Percentiles rank a stretch among this genome's conserved stretches.
These are phyloP conservation scores for Colletotrichum karsti DNA, from an alignment of 2,329 filamentous ascomycete genomes.

Conservation along the genomic window DNA sequence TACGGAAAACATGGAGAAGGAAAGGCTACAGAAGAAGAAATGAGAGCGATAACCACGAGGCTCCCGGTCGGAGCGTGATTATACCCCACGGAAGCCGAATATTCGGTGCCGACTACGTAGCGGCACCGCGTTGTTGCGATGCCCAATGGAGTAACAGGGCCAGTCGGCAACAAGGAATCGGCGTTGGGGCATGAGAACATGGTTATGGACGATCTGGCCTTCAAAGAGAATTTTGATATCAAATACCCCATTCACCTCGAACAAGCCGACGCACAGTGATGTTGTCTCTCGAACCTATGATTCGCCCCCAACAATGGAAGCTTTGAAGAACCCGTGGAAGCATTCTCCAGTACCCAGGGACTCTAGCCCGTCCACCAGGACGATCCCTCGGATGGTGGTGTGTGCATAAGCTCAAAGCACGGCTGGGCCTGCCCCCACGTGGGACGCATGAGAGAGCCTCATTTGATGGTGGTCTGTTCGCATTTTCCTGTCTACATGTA, in stretches of 20 bases:
- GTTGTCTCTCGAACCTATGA: background rate
- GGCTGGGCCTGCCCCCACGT: constrained; percentile 15
- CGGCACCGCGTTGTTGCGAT: background rate
- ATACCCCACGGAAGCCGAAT: constrained; percentile 17
- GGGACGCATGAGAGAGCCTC: constrained; percentile 23
- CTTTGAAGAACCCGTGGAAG: background rate
- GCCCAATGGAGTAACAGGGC: background rate
- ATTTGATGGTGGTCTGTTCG: constrained; percentile 25
- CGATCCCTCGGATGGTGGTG: background rate
- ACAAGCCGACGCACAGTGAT: background rate
- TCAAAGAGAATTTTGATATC: background rate
- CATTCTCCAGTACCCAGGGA: background rate
- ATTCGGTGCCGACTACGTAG: background rate
- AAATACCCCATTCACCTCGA: background rate
- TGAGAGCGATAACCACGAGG: background rate
- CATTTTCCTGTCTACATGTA: background rate
- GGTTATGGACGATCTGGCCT: background rate
- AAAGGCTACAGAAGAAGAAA: constrained; percentile 32
- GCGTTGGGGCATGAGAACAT: background rate
- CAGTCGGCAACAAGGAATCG: background rate
- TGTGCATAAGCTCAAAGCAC: constrained; percentile 15
- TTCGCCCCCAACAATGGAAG: background rate
- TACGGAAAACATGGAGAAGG: constrained; percentile 60
- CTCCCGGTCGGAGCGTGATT: background rate
- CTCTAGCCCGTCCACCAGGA: background rate